A percentile compares a stretch with the other conserved stretches of the same genome.
phyloP scores from a whole-genome alignment of 352 stramenopile species.

The Globisporangium alternatum region DNA sequence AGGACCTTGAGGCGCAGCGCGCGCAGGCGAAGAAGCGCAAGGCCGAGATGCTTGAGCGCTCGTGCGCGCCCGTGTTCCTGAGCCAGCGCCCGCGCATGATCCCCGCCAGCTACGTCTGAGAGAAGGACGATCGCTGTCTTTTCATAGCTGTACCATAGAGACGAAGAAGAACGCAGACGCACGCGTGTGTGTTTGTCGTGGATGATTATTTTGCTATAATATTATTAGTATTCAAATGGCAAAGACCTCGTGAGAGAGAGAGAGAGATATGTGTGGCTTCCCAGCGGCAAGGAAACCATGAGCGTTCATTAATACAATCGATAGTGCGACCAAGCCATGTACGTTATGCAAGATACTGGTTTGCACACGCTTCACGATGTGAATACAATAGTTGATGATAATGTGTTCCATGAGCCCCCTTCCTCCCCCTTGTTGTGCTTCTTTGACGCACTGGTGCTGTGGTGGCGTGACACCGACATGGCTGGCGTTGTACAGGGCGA shows the following conservation, averaged over 20 bases:
- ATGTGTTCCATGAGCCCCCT: too few species aligned
- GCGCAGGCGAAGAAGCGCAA: conserved; percentile 42
- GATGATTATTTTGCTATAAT: conserved; percentile 14
- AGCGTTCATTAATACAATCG: background rate
- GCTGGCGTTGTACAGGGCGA: background rate
- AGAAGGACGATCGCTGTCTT: background rate
- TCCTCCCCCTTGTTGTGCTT: background rate
- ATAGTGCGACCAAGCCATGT: background rate
- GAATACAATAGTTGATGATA: background rate
- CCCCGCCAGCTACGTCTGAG: conserved; percentile 46
- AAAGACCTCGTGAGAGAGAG: background rate
- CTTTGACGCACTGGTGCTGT: background rate
- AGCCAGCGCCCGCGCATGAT: conserved; percentile 37
- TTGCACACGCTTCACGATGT: background rate
- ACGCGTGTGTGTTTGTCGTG: background rate
- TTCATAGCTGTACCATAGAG: conserved; percentile 5
- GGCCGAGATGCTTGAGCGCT: conserved; percentile 19
- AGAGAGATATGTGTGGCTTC: background rate
- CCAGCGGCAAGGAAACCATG: background rate
- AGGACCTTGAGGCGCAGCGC: conserved; percentile 21
- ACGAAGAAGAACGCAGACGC: background rate
- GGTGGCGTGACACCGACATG: background rate
- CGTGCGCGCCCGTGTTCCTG: conserved; percentile 30
- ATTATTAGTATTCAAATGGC: conserved; percentile 15
- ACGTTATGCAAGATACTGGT: background rate